Conservation (phyloP, 129 eudicot genomes). For the Lactuca sativa region DNA sequence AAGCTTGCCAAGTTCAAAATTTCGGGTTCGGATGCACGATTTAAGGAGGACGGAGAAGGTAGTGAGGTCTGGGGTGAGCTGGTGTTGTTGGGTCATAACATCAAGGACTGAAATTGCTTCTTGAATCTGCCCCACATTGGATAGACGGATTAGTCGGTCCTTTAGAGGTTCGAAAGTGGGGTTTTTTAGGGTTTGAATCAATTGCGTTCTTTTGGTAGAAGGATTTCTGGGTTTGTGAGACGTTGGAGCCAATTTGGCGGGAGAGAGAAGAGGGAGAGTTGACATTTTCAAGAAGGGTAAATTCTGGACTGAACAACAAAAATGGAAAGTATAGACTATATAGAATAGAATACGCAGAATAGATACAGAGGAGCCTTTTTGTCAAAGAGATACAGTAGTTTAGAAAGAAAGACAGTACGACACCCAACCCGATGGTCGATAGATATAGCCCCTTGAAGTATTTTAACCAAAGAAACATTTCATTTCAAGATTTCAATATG, state of each 20-base stretch:
- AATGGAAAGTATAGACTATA: neutral
- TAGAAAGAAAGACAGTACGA: neutral
- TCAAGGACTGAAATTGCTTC: slow-evolving; percentile 55
- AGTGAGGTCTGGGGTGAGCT: slow-evolving; percentile 49
- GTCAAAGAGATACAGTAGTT: neutral
- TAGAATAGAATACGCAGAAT: neutral
- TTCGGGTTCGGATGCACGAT: slow-evolving; percentile 64
- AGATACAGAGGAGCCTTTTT: neutral
- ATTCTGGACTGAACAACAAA: neutral
- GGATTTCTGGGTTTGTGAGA: slow-evolving; percentile 20
- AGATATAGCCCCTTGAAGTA: too few relatives aligned
- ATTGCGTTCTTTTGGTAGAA: slow-evolving; percentile 21
- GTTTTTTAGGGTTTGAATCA: slow-evolving; percentile 11
- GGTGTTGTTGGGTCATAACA: slow-evolving; percentile 41
- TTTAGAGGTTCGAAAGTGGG: slow-evolving; percentile 44
- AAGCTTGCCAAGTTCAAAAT: slow-evolving; percentile 45
- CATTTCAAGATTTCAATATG: neutral
- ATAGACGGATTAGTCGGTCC: slow-evolving; percentile 40
- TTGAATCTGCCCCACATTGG: slow-evolving; percentile 42
- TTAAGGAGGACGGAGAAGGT: slow-evolving; percentile 63
- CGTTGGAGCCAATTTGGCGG: slow-evolving; percentile 29
- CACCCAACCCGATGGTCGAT: too few relatives aligned
- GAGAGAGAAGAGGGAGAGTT: slow-evolving; percentile 36
- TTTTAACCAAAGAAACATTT: too few relatives aligned
- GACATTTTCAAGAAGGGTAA: slow-evolving; percentile 11